Evolutionary conservation across 2,329 filamentous ascomycete species (phyloP).

Genomic region (Xylariaceae sp.): DNA sequence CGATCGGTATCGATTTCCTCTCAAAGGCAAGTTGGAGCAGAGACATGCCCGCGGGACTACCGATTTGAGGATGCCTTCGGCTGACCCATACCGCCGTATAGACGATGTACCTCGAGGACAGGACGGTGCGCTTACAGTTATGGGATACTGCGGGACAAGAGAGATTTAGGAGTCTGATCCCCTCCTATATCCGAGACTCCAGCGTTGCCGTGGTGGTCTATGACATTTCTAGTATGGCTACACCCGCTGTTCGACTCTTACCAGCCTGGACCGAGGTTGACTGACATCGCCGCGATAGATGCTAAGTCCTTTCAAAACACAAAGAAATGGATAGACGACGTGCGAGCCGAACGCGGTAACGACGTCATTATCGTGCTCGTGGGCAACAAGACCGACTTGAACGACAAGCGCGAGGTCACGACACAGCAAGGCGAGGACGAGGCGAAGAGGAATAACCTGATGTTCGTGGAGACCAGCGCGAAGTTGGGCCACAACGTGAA

Average conservation of each 20-base stretch:
- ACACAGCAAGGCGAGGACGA: constrained; percentile 96
- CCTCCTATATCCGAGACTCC: constrained; percentile 96
- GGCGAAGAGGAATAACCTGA: constrained; percentile 93
- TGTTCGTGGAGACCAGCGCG: constrained; percentile 98
- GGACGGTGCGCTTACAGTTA: constrained; percentile 92
- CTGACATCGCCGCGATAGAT: constrained; percentile 42
- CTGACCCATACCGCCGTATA: constrained; percentile 33
- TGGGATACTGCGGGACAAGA: constrained; percentile 99
- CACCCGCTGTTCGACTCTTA: background rate
- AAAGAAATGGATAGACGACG: constrained; percentile 98
- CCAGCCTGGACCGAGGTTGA: constrained; percentile 12
- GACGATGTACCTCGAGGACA: constrained; percentile 99
- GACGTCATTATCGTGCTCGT: constrained; percentile 98
- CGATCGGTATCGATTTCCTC: constrained; percentile 98
- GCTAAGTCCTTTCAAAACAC: constrained; percentile 98
- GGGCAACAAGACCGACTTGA: constrained; percentile 98
- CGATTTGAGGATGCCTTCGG: constrained; percentile 5
- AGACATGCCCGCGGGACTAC: background rate
- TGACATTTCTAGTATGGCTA: constrained; percentile 76
- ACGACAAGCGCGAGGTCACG: constrained; percentile 96
- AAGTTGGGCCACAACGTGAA: constrained; percentile 99
- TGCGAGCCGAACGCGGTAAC: constrained; percentile 91
- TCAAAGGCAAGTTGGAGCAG: constrained; percentile 66
- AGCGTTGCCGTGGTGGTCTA: constrained; percentile 98
- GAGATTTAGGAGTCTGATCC: constrained; percentile 92